Evolutionary conservation across 768 basidiomycete species (phyloP), one percentile per base, ranked within the genome.

Genomic region (Cyclocybe aegerita): DNA sequence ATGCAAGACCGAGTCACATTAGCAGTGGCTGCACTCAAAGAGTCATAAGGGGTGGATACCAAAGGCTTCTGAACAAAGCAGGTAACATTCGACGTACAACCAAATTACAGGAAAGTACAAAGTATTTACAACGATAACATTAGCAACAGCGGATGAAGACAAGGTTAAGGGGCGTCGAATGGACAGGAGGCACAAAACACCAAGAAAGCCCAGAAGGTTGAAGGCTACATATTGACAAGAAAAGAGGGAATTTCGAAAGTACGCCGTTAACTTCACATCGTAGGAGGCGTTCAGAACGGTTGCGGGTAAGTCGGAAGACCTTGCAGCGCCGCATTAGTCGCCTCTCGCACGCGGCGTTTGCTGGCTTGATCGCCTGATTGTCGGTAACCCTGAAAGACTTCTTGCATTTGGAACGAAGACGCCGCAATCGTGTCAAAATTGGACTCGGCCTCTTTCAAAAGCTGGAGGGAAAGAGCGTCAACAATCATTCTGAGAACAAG

Each of bases 221-320:
- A 29, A 32, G 34, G 45, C 51, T 47, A 30, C n/a, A 39, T n/a
- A n/a, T 38, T 29, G n/a, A 1, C 15, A 32, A 16, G 6, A 6
- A 30, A 44, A 10, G 11, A 4, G 11, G 9, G 12, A 16, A 33
- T 15, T 9, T 29, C 8, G 29, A 1, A 14, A n/a, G 23, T 5
- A 6, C 1, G 17, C 14, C 16, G 11, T 15, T n/a, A 6, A 54
- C 63, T 36, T 49, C 23, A 23, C 23, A n/a, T 23, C 23, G 23
- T 5, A 23, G 23, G 23, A 23, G 23, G 23, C 23, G 23, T 23
- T 50, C 30, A 71, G 44, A 67, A 71, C 10, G 68, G 61, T 41
- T 70, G 67, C 8, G 90, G 90, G 83, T 85, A 92, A 52, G 87
- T 86, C 2, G 90, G 89, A n/a, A 91, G 66, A 37, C 76, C 76